Conservation (phyloP, 495 filamentous ascomycete species). For the Ascobolus immersus region DNA sequence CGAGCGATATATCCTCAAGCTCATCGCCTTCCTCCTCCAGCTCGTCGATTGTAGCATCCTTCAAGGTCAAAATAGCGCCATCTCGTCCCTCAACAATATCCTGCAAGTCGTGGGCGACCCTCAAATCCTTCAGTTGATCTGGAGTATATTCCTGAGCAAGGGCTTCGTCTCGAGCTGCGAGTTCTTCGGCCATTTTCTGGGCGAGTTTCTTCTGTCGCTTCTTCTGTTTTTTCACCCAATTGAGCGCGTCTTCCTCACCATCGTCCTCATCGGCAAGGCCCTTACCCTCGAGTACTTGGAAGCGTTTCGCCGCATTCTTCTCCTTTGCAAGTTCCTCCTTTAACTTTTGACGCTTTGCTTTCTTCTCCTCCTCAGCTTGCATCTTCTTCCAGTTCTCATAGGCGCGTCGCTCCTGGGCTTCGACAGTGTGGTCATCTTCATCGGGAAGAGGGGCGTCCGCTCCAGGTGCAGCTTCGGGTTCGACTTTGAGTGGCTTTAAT, state of each 20-base stretch:
- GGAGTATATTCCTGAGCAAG: slow-evolving; percentile 44
- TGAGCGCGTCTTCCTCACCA: slow-evolving; percentile 44
- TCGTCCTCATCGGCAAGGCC: slow-evolving; percentile 50
- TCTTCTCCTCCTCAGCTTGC: slow-evolving; percentile 27
- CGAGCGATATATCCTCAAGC: slow-evolving; percentile 56
- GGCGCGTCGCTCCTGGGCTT: slow-evolving; percentile 21
- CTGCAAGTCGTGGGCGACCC: slow-evolving; percentile 61
- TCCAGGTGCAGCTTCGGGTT: slow-evolving; percentile 26
- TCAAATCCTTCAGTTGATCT: slow-evolving; percentile 64
- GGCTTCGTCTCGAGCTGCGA: slow-evolving; percentile 41
- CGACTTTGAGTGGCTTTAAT: slow-evolving; percentile 65
- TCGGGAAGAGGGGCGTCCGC: slow-evolving; percentile 55
- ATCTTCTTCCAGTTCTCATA: slow-evolving; percentile 37
- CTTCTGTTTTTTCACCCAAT: slow-evolving; percentile 67
- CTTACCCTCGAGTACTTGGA: slow-evolving; percentile 47
- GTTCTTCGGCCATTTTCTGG: slow-evolving; percentile 42
- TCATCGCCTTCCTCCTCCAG: slow-evolving; percentile 77
- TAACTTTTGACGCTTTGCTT: slow-evolving; percentile 38
- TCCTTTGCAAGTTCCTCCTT: slow-evolving; percentile 73
- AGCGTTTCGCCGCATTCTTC: slow-evolving; percentile 53
- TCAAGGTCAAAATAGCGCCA: slow-evolving; percentile 51
- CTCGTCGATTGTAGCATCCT: slow-evolving; percentile 63
- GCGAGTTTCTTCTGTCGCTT: slow-evolving; percentile 76
- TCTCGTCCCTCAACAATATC: slow-evolving; percentile 47
- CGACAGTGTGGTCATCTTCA: slow-evolving; percentile 37